Evolutionary conservation across 495 filamentous ascomycete genomes (phyloP), one percentile per base, ranked within the genome.

Genomic region (Penicillium dipodomyicola): DNA sequence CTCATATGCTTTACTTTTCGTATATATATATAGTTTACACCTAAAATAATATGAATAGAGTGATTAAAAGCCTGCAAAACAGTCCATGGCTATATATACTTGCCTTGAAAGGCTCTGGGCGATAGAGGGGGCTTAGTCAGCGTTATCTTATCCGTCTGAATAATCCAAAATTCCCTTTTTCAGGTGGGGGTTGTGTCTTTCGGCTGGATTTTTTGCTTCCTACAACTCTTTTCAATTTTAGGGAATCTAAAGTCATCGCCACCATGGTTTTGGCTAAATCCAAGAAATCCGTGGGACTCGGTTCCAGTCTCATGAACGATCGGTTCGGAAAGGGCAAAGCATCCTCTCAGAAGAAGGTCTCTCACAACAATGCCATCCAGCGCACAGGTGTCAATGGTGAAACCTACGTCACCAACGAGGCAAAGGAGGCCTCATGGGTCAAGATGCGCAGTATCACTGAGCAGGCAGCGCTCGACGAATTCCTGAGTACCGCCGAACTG

Each of bases 371-470:
- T 60, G 67, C 70, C 43, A 74, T 78, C 58, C 68, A 73, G 25
- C 73, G 76, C 52, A 75, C 72, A 64, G 71, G 70, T 51, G 64
- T 69, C 29, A 66, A 78, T 43, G 77, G 77, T 45, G 73, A 80
- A 52, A 75, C 68, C 41, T 77, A 82, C 56, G 63, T 76, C 48
- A 79, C 80, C 27, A 82, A 82, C 50, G 68, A 70, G 12, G 49
- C 58, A 6, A 63, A 79, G 49, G 80, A 84, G 63, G 69, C 72
- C 20, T 65, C 71, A 49, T 80, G 80, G 70, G 76, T 77, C 50
- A 97, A 97, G 80, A 97, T 98, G 93, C 90, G 92, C 73, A 93
- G 89, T 75, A 88, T 97, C 62, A 99, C 95, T 23, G 93, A 97
- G 78, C 95, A 99, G 76, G 93, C 85, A 54, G 91, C 93, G 37